Base-by-base conservation (phyloP, 2,329 filamentous ascomycete species). In the Conoideocrella luteorostrata region DNA sequence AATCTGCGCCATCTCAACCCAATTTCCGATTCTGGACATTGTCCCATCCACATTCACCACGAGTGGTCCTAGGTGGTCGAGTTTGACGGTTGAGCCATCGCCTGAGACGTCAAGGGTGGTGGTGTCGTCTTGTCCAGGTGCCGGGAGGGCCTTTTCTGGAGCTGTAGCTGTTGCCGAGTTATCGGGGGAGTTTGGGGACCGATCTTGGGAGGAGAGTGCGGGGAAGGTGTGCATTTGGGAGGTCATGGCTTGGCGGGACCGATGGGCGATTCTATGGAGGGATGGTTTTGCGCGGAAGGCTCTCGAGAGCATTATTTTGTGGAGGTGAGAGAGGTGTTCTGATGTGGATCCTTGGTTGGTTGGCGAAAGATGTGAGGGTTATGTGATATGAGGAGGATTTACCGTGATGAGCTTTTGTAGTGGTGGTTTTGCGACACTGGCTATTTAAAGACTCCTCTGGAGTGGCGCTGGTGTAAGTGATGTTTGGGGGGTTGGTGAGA, bases 31-130 rank as follows among this genome's bases (percentile, higher is more conserved):
- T 26, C 84, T 74, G 45, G 80, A 80, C 52, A 88, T 62, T 7
- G 81, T 81, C 17, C 86, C 86, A 61, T 90, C 82, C 48, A 71
- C 68, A 60, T 88, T 85, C 43, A 89, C 80, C 1, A 90, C 84
- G 54, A 89, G 70, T 2, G 86, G 86, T 0, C 86, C 85, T 20
- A 89, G 67, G 48, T 78, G 73, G 56, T 87, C 82, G 7, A 89
- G 73, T 39, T 73, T 77, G 34, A 85, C 70, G 15, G 61, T 59
- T 9, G 59, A 46, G 17, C 50, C 55, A 24, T 46, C 54, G 34
- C 56, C 55, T 38, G 57, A 57, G 47, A 66, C 56, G 50, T 65
- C 61, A 22, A 65, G 58, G n/a, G 52, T 58, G 21, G 55, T 47
- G 35, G 51, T 29, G 34, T 33, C 24, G 26, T 17, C 15, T 5